Evolutionary conservation across 2,329 filamentous ascomycete species (phyloP), one percentile per base, ranked within the genome.

Genomic region (Trichothecium roseum): DNA sequence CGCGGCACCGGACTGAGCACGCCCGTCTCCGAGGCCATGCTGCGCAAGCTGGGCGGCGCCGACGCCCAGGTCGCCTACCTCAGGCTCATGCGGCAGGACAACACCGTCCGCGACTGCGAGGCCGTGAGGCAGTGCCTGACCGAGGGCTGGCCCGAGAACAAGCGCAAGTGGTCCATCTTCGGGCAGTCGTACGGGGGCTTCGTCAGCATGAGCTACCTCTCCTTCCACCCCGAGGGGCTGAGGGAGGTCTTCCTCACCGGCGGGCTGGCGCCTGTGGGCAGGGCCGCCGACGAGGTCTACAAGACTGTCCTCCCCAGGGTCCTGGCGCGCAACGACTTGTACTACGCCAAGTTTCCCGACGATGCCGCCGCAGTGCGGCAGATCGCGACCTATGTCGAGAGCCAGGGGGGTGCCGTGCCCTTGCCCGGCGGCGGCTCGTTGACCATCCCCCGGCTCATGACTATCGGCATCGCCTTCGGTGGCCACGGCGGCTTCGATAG

Each of bases 121-220:
- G 86, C 88, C 4, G 76, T 96, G 22, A 75, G 89, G 5, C 72
- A 78, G 47, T 80, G 71, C 28, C 64, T 96, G 36, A 91, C 83
- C 0, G 63, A 67, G 5, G 74, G 78, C 35, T 83, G 78, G 47
- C 77, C 82, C 0, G 64, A 72, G 16, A 74, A 81, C 32, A 78
- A 82, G 52, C 74, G 78, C 54, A 78, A 80, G 53, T 95, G 88
- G 89, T 82, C 78, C 39, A 72, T 91, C 20, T 81, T 94, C 42
- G 89, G 89, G 8, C 89, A 95, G 60, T 88, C 81, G 13, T 96
- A 94, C 56, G 89, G 89, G 28, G 89, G 89, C 1, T 95, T 94
- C 57, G 84, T 87, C 51, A 72, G 69, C 32, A 66, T 86, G 24
- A 89, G 82, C 7, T 96, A 95, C 55, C 71, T 96, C 13, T 91